phyloP scores from a whole-genome alignment of 495 filamentous ascomycete species.

The Astrocystis sublimbata region DNA sequence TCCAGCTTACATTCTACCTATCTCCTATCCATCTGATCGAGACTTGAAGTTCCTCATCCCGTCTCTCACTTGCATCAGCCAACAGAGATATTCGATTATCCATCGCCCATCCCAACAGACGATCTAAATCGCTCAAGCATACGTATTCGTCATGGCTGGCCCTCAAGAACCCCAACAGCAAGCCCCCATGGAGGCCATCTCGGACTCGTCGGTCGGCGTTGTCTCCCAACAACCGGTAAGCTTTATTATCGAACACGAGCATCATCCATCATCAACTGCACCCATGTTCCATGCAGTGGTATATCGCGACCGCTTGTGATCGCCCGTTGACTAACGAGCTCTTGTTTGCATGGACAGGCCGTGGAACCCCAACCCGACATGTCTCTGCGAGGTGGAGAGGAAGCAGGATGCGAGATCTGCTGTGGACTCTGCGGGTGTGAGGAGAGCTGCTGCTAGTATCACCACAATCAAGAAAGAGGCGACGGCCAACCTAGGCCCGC shows the following conservation, averaged over 20 bases:
- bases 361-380: constrained; percentile 33
- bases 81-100: neutral
- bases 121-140: neutral
- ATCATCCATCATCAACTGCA: neutral
- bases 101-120: neutral
- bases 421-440: constrained; percentile 38
- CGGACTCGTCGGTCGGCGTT: constrained; percentile 24
- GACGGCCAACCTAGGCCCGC: neutral
- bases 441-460: constrained; percentile 35
- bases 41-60: neutral
- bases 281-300: neutral
- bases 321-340: neutral
- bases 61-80: neutral
- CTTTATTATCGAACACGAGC: neutral
- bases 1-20: neutral
- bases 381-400: constrained; percentile 33
- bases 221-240: constrained; percentile 36
- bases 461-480: neutral
- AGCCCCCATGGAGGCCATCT: constrained; percentile 36
- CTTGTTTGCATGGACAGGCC: constrained; percentile 14
- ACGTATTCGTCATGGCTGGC: constrained; percentile 27
- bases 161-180: constrained; percentile 35
- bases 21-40: neutral
- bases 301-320: neutral
- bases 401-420: constrained; percentile 37